phyloP scores from a whole-genome alignment of 768 basidiomycete genomes.

The Ramaria sp. region DNA sequence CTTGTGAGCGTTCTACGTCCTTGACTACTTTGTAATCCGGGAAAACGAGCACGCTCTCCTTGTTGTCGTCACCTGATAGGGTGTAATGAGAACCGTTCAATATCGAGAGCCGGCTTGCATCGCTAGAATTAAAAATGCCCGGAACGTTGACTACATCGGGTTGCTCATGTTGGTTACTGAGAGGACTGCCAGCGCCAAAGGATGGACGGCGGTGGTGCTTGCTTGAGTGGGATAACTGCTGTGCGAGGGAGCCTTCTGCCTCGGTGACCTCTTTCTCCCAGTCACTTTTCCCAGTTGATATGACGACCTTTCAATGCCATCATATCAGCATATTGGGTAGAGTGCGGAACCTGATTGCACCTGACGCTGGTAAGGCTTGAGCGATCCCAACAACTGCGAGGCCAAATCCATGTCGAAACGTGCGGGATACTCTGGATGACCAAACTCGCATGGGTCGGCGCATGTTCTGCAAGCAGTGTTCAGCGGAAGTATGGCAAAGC shows the following conservation, averaged over 20 bases:
- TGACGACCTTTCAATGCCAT: slow-evolving; percentile 49
- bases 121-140: slow-evolving; percentile 50
- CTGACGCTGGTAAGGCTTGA: slow-evolving; percentile 78
- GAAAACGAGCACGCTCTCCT: slow-evolving; percentile 77
- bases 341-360: slow-evolving; percentile 25
- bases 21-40: slow-evolving; percentile 85
- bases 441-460: slow-evolving; percentile 67
- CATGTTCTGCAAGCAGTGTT: slow-evolving; percentile 30
- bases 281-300: slow-evolving; percentile 84
- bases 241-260: slow-evolving; percentile 60
- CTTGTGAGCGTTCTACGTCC: slow-evolving; percentile 50
- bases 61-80: slow-evolving; percentile 48
- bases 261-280: slow-evolving; percentile 78
- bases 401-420: slow-evolving; percentile 74
- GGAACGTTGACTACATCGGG: slow-evolving; percentile 21
- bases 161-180: slow-evolving; percentile 17
- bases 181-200: slow-evolving; percentile 17
- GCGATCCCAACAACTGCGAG: slow-evolving; percentile 72
- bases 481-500: not conserved
- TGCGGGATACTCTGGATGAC: slow-evolving; percentile 66
- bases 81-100: slow-evolving; percentile 78
- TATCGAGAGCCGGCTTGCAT: slow-evolving; percentile 51
- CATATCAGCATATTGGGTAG: not conserved
- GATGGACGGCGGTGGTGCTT: slow-evolving; percentile 3
- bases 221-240: slow-evolving; percentile 28